Base-by-base conservation (phyloP, 169 alveolate species). In the Neospora caninum region DNA sequence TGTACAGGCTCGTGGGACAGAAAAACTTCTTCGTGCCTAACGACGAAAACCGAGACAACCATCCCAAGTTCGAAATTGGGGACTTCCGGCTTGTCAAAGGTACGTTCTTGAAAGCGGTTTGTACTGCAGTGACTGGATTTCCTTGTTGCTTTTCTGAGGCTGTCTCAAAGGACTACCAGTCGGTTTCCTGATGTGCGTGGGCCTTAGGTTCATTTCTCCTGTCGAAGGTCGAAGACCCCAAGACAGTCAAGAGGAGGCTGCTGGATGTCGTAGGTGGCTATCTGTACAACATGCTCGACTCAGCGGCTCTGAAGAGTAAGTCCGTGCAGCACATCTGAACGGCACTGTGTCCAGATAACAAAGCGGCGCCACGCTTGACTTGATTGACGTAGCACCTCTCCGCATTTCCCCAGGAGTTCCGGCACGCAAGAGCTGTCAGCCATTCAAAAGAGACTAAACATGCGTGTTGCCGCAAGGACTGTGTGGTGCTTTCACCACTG, bases 1-100 rank as follows among this genome's bases (percentile, higher is more conserved):
- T 78, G 31, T 78, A 78, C n/a, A 18, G 86, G 45, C 86, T 78
- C 49, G 45, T 78, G n/a, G 86, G 86, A 0, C 39, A n/a, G 39
- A n/a, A 20, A n/a, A 78, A 78, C 45, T 78, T 78, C 42, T 78
- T 78, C 45, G 86, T 78, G 27, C 86, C 86, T 10, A 13, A 29
- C 43, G 20, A 20, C 39, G 86, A n/a, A 16, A 64, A 27, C 20
- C n/a, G 16, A 16, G 86, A 38, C 45, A 6, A 78, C n/a, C 49
- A 16, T 6, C 86, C 45, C 45, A 38, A 2, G 7, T 78, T 78
- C 86, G 86, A 36, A 18, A 78, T 78, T 25, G 86, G 45, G 13
- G 86, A 78, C 86, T 78, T 78, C 86, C 22, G 86, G 45, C 45
- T 78, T 16, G 86, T 78, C 42, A 78, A 78, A n/a, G 86, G 86